Evolutionary conservation across 1,139 yeast species (phyloP).

Genomic region (Diutina pseudorugosa): DNA sequence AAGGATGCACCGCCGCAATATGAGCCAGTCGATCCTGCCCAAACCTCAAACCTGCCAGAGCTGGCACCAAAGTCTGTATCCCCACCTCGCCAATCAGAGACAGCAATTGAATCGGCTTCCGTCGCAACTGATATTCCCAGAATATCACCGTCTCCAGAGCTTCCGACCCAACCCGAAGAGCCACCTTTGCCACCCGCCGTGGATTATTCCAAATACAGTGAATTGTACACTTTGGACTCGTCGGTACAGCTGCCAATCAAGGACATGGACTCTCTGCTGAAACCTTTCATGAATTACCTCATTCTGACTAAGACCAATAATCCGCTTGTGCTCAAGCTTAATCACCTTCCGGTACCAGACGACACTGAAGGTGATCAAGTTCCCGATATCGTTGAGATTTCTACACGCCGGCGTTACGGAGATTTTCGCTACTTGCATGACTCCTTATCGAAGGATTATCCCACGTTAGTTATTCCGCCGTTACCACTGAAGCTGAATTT

Average conservation of each 20-base stretch:
- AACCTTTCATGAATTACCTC: conserved; percentile 71
- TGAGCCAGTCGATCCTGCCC: background rate
- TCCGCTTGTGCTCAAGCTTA: conserved; percentile 27
- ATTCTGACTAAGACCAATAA: conserved; percentile 51
- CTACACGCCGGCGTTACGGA: conserved; percentile 60
- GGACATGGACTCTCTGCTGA: conserved; percentile 64
- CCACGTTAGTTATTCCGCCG: conserved; percentile 84
- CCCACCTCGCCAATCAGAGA: background rate
- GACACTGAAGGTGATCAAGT: background rate
- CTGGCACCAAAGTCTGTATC: background rate
- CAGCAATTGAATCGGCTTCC: background rate
- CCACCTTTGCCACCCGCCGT: background rate
- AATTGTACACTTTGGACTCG: conserved; percentile 16
- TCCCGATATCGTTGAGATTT: background rate
- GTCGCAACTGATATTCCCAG: background rate
- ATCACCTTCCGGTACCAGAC: conserved; percentile 5
- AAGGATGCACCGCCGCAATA: background rate
- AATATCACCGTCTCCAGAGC: background rate
- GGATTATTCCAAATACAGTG: background rate
- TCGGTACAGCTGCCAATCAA: conserved; percentile 63
- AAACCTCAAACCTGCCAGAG: background rate
- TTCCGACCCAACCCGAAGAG: background rate
- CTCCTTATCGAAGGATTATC: conserved; percentile 63
- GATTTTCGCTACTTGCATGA: conserved; percentile 74
- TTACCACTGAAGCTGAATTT: conserved; percentile 85